phyloP scores from a whole-genome alignment of 345 rosid species.

The Salix viminalis region DNA sequence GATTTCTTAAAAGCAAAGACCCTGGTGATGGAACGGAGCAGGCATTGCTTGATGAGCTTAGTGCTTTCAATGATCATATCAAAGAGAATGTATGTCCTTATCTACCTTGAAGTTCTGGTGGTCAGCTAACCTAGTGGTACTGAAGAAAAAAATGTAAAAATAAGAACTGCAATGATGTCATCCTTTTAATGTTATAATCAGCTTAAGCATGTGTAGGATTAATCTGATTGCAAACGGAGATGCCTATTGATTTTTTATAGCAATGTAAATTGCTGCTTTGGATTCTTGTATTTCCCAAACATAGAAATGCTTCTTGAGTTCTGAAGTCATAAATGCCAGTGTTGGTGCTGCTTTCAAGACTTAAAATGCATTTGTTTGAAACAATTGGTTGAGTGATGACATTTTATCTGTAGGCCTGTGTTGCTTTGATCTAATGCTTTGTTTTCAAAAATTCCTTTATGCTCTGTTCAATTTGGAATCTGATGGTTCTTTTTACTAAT shows the following conservation, averaged over 20 bases:
- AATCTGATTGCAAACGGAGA: background rate
- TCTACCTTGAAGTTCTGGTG: background rate
- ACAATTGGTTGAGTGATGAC: too few species aligned
- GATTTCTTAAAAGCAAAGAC: conserved; percentile 89
- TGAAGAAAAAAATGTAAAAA: background rate
- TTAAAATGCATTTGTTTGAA: background rate
- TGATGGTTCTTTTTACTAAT: background rate
- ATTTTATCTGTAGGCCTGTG: background rate
- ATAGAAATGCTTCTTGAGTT: background rate
- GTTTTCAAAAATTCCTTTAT: background rate
- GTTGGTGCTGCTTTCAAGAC: background rate
- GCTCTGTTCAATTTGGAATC: background rate
- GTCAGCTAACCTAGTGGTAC: background rate
- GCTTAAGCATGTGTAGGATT: background rate
- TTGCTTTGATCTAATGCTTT: background rate
- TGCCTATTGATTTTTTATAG: background rate
- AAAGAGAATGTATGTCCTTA: conserved; percentile 51
- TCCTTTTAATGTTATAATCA: background rate
- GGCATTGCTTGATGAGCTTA: conserved; percentile 65
- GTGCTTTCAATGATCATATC: conserved; percentile 55
- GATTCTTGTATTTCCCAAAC: background rate
- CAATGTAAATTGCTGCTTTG: background rate
- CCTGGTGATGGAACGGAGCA: conserved; percentile 73
- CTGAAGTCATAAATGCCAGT: background rate
- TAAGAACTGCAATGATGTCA: background rate